Evolutionary conservation across 192 early-diverging fungal genomes (phyloP), one percentile per base, ranked within the genome.

Genomic region (Coemansia sp.): DNA sequence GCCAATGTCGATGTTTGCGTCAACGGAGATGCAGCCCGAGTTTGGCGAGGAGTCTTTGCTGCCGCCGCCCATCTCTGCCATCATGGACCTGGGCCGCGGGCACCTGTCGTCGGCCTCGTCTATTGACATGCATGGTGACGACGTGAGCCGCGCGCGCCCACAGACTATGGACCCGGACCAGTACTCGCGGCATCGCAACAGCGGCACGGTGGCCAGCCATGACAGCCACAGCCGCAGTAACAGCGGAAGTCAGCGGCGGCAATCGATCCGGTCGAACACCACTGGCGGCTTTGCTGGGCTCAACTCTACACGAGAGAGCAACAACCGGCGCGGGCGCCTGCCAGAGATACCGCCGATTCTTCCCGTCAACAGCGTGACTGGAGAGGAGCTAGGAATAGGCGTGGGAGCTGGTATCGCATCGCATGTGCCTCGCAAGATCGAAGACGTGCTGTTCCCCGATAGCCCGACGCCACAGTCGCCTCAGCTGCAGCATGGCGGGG

Each of bases 321-420:
- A 37, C 57, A 62, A 65, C 44, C 66, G 78, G 34, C 80, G 80
- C 25, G 71, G 74, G 14, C 64, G 80, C 11, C 59, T 82, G 55
- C 68, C 74, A 2, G 80, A 82, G 71, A 82, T 81, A n/a, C 74
- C 78, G 37, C 78, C 74, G 19, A 55, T 82, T 48, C 48, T 77
- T 1, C 80, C 80, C 0, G 72, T 82, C 65, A 82, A 68, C 68
- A 82, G 76, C 70, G 69, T 64, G 5, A 75, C 76, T 10, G 81
- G 81, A 41, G 81, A 84, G 62, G 81, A 84, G 70, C 81, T 84
- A 11, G 81, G 81, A n/a, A 78, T 78, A 44, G 76, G 81, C 45
- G 69, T 84, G 17, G 81, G 81, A 34, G 81, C 81, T 29, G 78
- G 75, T 44, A 85, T 77, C 31, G 73, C 78, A 5, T 77, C 83